Conservation (phyloP, 768 basidiomycete species). For the Amanita rubescens region DNA sequence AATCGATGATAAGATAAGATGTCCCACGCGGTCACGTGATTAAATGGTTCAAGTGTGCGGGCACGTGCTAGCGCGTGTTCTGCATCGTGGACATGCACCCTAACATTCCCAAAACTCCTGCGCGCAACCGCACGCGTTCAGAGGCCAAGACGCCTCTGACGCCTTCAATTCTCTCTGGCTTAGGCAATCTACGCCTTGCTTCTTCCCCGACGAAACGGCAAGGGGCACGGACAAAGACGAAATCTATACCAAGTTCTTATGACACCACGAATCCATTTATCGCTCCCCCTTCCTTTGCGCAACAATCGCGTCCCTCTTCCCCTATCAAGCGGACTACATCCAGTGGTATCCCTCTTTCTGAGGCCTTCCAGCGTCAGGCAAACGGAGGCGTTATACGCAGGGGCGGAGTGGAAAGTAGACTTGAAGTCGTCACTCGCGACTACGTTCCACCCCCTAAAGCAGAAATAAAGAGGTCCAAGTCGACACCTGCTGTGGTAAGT, state of each 20-base stretch:
- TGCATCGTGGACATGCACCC: neutral
- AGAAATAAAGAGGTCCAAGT: conserved; percentile 65
- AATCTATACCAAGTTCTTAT: conserved; percentile 26
- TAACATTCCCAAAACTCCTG: conserved; percentile 39
- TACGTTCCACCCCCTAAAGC: conserved; percentile 61
- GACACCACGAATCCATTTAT: conserved; percentile 63
- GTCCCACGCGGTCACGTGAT: conserved; percentile 5
- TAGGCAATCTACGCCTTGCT: conserved; percentile 36
- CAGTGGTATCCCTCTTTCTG: conserved; percentile 40
- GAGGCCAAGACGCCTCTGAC: conserved; percentile 46
- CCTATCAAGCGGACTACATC: conserved; percentile 57
- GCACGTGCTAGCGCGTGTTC: neutral
- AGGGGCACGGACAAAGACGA: conserved; percentile 21
- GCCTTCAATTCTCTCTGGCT: conserved; percentile 33
- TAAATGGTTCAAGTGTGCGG: neutral
- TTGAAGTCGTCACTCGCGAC: conserved; percentile 72
- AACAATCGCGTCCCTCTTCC: conserved; percentile 44
- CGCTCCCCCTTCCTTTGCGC: conserved; percentile 20
- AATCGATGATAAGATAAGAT: too few relatives aligned
- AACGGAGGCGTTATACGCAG: conserved; percentile 63
- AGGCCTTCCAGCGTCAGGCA: conserved; percentile 54
- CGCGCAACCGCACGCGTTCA: conserved; percentile 38
- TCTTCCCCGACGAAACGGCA: conserved; percentile 21
- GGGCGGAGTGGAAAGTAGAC: conserved; percentile 68
- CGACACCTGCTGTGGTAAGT: conserved; percentile 56